Evolutionary conservation across 345 rosid genomes (phyloP).

Genomic region (Citropsis articulata): DNA sequence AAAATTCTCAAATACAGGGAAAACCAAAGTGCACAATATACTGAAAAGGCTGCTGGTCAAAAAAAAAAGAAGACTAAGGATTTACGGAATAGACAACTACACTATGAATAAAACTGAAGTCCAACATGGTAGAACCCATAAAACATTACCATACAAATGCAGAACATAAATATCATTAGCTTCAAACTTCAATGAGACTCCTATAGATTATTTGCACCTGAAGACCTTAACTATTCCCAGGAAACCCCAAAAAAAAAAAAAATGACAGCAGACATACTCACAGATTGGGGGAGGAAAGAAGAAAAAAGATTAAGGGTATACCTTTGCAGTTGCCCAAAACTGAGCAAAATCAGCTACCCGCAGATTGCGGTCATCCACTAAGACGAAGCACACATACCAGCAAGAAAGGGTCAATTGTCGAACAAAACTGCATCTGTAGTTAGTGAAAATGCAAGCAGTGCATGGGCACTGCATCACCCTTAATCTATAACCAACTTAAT

Average conservation of each 20-base stretch:
- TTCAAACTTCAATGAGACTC: constrained; percentile 22
- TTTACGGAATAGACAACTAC: background rate
- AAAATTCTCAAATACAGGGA: background rate
- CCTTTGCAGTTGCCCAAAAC: constrained; percentile 99
- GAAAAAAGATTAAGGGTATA: constrained; percentile 73
- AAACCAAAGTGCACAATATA: background rate
- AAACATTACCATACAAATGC: background rate
- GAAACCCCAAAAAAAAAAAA: constrained; percentile 13
- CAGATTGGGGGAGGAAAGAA: constrained; percentile 45
- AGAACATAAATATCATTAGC: constrained; percentile 6
- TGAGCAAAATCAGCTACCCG: constrained; percentile 99
- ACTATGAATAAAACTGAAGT: background rate
- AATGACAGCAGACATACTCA: constrained; percentile 32
- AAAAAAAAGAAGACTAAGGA: background rate
- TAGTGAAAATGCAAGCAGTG: constrained; percentile 88
- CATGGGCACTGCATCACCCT: constrained; percentile 78
- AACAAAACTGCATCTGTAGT: constrained; percentile 96
- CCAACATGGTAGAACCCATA: background rate
- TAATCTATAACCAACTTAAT: constrained; percentile 57
- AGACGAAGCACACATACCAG: constrained; percentile 96
- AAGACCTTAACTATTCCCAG: constrained; percentile 40
- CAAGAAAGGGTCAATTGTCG: constrained; percentile 96
- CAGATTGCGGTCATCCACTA: constrained; percentile 99
- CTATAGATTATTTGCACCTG: constrained; percentile 25
- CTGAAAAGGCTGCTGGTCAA: background rate